These are phyloP conservation scores for Trichoderma koningii DNA, from an alignment of 2,329 filamentous ascomycete species.

Conservation along the genomic window DNA sequence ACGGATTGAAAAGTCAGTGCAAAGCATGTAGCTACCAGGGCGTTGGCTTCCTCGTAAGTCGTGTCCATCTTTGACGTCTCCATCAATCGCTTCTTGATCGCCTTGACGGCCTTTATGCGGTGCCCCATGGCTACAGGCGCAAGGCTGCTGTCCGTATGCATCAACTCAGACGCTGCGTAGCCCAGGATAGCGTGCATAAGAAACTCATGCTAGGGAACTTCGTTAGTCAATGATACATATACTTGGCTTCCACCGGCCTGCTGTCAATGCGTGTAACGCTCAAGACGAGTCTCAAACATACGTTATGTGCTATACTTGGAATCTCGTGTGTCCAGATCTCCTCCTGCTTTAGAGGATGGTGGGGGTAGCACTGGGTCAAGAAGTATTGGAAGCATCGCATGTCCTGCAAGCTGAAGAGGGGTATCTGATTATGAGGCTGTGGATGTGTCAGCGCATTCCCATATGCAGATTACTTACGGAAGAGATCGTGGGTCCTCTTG, in stretches of 20 bases:
- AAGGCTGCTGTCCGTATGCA: constrained; percentile 53
- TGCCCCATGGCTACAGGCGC: constrained; percentile 62
- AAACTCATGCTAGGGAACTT: constrained; percentile 56
- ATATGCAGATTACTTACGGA: not conserved
- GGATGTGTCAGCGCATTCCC: constrained; percentile 3
- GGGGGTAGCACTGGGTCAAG: constrained; percentile 61
- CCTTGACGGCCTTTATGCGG: constrained; percentile 64
- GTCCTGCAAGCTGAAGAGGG: constrained; percentile 61
- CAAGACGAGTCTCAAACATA: constrained; percentile 39
- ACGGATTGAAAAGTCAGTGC: constrained; percentile 62
- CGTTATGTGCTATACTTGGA: constrained; percentile 66
- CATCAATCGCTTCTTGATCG: constrained; percentile 58
- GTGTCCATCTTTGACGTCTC: constrained; percentile 45
- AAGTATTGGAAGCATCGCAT: constrained; percentile 73
- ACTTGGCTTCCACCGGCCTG: too few species aligned
- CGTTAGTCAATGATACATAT: not conserved
- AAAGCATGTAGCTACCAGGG: constrained; percentile 60
- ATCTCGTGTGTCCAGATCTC: constrained; percentile 68
- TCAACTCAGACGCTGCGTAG: constrained; percentile 66
- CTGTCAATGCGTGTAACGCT: not conserved
- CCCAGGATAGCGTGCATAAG: constrained; percentile 72
- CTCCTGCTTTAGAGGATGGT: constrained; percentile 66
- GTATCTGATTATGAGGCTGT: constrained; percentile 59
- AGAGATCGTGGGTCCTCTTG: not conserved
- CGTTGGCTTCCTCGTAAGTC: constrained; percentile 58